Evolutionary conservation across 192 early-diverging fungal species (phyloP), one percentile per base, ranked within the genome.

Genomic region (Cetraspora pellucida): DNA sequence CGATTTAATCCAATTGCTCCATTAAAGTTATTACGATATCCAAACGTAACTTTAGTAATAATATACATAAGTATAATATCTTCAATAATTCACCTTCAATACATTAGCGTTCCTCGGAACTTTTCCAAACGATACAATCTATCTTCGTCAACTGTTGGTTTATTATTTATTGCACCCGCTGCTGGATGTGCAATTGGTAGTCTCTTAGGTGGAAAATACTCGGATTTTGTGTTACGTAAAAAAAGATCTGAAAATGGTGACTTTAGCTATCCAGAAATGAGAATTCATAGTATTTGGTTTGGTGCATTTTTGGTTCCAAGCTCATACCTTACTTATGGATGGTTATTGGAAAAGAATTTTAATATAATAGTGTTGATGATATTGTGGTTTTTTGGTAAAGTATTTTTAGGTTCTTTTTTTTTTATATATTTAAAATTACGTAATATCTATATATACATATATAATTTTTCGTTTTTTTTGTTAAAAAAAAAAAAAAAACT

Each of bases 141-240:
- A 9, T 25, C 46, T 30, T 19, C 68, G 14, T 71, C 25, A 27
- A 4, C n/a, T 14, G 16, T 54, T 27, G 68, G 68, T 19, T 54
- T 71, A 30, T 19, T 71, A 13, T 54, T 84, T 74, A 74, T 86
- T 54, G 74, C 78, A 9, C 66, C 72, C 25, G 87, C 83, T 8
- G 5, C 80, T 16, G 87, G 85, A 19, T 79, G 74, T 6, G 66
- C 81, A 3, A 17, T 82, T 19, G 86, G 87, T 8, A 81, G 83
- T 10, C 54, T 84, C 23, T 27, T 82, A 8, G 78, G 71, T 17
- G 87, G 87, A 19, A 74, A 74, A 28, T 83, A 83, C 49, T 80
- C 82, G 3, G 82, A 83, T 50, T 80, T 74, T 49, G 77, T 83
- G 19, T 65, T 83, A 61, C 10, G 2, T 49, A 16, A 49, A 82